These are phyloP conservation scores for Athelia sp. DNA, from an alignment of 1,284 basidiomycete genomes.

Conservation along the genomic window DNA sequence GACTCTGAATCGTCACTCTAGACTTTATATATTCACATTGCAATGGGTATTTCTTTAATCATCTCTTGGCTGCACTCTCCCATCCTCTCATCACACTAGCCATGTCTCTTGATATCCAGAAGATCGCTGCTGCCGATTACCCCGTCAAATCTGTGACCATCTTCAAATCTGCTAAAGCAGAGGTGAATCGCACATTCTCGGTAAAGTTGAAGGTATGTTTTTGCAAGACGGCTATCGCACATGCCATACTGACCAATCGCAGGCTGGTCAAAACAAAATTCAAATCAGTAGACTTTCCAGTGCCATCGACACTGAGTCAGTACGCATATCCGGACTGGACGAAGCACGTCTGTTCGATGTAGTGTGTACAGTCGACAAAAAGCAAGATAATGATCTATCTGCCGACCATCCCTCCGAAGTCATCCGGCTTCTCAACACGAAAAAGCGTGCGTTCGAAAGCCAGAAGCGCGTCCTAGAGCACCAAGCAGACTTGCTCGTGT, in stretches of 20 bases:
- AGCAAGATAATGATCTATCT: constrained; percentile 13
- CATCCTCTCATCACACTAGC: not conserved
- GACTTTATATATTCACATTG: no score
- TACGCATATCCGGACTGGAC: constrained; percentile 42
- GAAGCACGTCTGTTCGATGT: constrained; percentile 45
- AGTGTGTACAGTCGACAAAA: constrained; percentile 30
- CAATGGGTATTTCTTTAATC: no score
- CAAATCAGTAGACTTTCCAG: constrained; percentile 41
- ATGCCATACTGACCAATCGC: constrained; percentile 1
- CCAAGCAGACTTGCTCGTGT: constrained; percentile 34
- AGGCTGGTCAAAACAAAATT: constrained; percentile 47
- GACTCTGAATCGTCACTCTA: no score
- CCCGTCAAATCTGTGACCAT: constrained; percentile 38
- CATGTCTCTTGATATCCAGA: not conserved
- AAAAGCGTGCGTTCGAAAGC: constrained; percentile 28
- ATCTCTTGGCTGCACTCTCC: not conserved
- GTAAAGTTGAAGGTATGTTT: constrained; percentile 25
- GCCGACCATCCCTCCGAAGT: constrained; percentile 23
- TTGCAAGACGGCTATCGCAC: constrained; percentile 3
- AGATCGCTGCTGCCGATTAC: constrained; percentile 14
- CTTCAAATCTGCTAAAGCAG: constrained; percentile 36
- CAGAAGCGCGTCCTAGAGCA: constrained; percentile 33
- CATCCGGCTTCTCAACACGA: constrained; percentile 28
- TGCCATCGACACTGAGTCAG: constrained; percentile 41
- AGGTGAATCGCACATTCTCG: constrained; percentile 34